Base-by-base conservation (phyloP, 768 basidiomycete species). In the Flagelloscypha sp. region DNA sequence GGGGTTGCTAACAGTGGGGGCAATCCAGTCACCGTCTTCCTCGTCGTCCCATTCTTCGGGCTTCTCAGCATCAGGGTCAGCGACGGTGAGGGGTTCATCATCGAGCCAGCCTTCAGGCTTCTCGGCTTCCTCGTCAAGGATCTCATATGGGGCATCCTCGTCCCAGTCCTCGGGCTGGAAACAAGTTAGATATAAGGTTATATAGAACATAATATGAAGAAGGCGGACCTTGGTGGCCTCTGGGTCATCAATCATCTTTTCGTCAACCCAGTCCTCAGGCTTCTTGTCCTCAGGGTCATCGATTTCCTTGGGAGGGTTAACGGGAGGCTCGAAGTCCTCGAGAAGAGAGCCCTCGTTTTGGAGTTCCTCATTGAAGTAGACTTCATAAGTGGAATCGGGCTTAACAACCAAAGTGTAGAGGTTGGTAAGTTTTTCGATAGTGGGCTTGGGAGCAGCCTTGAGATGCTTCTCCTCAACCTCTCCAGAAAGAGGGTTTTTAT, bases 41-140 rank as follows among this genome's bases (percentile, higher is more conserved):
- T 97, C 95, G 49, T 97, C 94, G 51, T 95, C 92, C 95, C 95
- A 99, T 59, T 99, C 95, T 56, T 99, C 95, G 5, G 95, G 95
- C 68, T 95, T 97, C 61, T 81, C 76, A 25, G 86, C 76, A 45
- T 89, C 83, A 42, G 95, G 94, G 54, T 99, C 95, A 31, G 90
- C 76, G 49, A 95, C 72, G 31, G 62, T 69, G 38, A 70, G 58
- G 6, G 82, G 76, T 55, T 97, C 95, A 38, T 95, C 64, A 42
- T 86, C 90, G 39, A 99, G 78, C 95, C 95, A 99, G 49, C 86
- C 93, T 42, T 84, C 90, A 21, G 95, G 95, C 65, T 86, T 93
- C 41, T 60, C 68, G 37, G 90, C 93, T 8, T 88, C 83, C 49
- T 77, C 77, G 48, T 99, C 95, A 35, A 65, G 62, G 49, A 99